Conservation (phyloP, 192 early-diverging fungal genomes). For the Coemansia sp. region DNA sequence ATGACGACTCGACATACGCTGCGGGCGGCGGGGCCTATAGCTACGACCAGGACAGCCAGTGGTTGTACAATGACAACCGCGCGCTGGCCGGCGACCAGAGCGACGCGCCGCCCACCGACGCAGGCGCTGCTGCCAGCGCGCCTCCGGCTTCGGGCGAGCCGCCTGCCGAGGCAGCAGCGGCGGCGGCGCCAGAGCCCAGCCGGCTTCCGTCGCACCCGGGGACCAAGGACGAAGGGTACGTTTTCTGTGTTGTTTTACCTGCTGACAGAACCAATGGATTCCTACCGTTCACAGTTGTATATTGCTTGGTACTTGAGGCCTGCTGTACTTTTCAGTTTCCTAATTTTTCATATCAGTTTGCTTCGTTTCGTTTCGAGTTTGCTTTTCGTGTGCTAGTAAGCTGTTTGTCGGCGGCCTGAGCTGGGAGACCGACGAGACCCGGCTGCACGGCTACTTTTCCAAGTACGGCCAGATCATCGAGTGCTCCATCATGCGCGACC, state of each 20-base stretch:
- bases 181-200: neutral
- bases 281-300: constrained; percentile 2
- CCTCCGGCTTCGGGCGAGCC: neutral
- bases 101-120: neutral
- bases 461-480: constrained; percentile 82
- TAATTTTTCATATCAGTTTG: too few species aligned
- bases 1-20: constrained; percentile 11
- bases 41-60: constrained; percentile 23
- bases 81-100: constrained; percentile 1
- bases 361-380: too few species aligned
- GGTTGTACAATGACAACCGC: constrained; percentile 39
- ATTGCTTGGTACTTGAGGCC: neutral
- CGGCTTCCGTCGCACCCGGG: neutral
- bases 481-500: constrained; percentile 79
- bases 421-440: constrained; percentile 78
- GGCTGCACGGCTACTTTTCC: constrained; percentile 78
- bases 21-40: neutral
- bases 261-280: too few species aligned
- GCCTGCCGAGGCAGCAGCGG: neutral
- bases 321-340: neutral
- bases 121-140: neutral
- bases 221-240: constrained; percentile 41
- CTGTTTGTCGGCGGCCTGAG: constrained; percentile 90
- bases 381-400: constrained; percentile 51
- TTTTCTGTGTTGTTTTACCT: constrained; percentile 25